phyloP scores from a whole-genome alignment of 2,329 filamentous ascomycete species.

The Aspergillus pseudonomiae region DNA sequence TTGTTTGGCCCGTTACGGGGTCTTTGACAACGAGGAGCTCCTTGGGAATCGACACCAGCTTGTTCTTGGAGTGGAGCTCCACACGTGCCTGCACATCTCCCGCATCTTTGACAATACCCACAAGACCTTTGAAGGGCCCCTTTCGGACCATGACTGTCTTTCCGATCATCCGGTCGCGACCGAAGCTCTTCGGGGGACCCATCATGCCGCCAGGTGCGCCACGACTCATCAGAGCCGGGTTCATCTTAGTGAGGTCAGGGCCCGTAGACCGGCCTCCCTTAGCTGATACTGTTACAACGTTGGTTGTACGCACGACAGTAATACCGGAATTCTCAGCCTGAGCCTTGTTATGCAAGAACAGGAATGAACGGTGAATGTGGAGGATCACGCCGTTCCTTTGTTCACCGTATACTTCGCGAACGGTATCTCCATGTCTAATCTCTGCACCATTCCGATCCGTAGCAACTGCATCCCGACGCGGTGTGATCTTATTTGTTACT shows the following conservation, averaged over 20 bases:
- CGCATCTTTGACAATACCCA: conserved; percentile 95
- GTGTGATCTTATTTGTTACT: conserved; percentile 84
- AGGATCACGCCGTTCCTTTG: conserved; percentile 84
- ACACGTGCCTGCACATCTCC: conserved; percentile 84
- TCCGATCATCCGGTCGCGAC: conserved; percentile 81
- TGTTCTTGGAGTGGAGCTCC: conserved; percentile 92
- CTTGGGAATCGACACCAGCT: conserved; percentile 83
- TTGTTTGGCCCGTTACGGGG: conserved; percentile 71
- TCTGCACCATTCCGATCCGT: conserved; percentile 93
- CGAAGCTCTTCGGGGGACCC: conserved; percentile 72
- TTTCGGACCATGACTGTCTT: conserved; percentile 88
- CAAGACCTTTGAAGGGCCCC: conserved; percentile 86
- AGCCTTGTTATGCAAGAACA: conserved; percentile 85
- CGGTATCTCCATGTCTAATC: conserved; percentile 86
- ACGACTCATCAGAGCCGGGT: conserved; percentile 80
- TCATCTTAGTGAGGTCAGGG: conserved; percentile 87
- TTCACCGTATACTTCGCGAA: conserved; percentile 87
- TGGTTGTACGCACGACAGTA: conserved; percentile 82
- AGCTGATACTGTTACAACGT: conserved; percentile 88
- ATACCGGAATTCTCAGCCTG: conserved; percentile 86
- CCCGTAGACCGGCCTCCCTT: conserved; percentile 81
- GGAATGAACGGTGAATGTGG: conserved; percentile 89
- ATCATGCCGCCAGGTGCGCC: conserved; percentile 53
- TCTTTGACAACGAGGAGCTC: conserved; percentile 85
- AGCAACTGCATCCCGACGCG: conserved; percentile 81